phyloP scores from a whole-genome alignment of 208 protist species.

The Acanthamoeba royreba region DNA sequence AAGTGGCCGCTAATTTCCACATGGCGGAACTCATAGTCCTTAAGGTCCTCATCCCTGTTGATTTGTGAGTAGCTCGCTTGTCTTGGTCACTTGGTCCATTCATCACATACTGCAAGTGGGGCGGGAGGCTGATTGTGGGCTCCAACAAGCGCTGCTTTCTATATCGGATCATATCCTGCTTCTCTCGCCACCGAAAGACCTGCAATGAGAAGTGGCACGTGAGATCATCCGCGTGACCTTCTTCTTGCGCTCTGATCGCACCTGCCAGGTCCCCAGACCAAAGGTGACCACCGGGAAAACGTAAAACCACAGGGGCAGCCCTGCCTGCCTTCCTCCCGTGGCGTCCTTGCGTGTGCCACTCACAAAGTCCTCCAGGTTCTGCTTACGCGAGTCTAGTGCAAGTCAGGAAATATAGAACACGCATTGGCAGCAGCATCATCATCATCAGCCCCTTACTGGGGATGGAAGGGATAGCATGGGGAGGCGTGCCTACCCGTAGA shows the following conservation, averaged over 20 bases:
- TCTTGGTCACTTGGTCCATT: too few species aligned
- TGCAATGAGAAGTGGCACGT: background rate
- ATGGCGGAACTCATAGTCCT: background rate
- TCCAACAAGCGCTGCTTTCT: background rate
- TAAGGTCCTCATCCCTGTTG: background rate
- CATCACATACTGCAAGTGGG: background rate
- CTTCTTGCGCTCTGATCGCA: background rate
- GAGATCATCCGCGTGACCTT: too few species aligned
- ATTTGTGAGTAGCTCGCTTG: too few species aligned
- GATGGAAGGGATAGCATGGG: too few species aligned
- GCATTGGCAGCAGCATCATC: too few species aligned
- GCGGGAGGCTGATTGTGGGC: background rate
- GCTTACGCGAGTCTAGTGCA: too few species aligned
- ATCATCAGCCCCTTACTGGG: too few species aligned
- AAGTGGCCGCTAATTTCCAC: background rate
- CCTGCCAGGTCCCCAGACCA: slow-evolving; percentile 24
- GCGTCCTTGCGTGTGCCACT: background rate
- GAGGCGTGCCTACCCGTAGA: too few species aligned
- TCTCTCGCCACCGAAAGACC: background rate
- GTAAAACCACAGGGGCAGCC: background rate
- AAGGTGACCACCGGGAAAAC: background rate
- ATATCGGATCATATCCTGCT: background rate
- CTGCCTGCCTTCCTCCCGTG: background rate
- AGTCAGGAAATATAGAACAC: too few species aligned
- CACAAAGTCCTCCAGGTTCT: too few species aligned